Base-by-base conservation (phyloP, 2,329 filamentous ascomycete genomes). In the Fusarium sp. region DNA sequence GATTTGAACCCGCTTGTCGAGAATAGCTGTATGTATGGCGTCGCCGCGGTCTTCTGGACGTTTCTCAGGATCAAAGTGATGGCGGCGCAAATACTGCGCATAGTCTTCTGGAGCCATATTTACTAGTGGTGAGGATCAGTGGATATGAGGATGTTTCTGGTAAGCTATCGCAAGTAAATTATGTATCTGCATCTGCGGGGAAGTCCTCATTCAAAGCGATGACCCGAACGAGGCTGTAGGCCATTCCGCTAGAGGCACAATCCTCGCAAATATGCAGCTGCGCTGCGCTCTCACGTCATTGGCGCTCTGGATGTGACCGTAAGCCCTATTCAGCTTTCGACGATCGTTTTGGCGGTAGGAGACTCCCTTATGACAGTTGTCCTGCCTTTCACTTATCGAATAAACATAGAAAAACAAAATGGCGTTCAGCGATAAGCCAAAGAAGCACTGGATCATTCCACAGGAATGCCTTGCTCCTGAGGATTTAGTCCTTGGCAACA, bases 361-460 rank as follows among this genome's bases (percentile, higher is more conserved):
- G 15, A n/a, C 17, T 54, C 44, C 22, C 45, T 55, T 26, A 44
- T 54, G 15, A 11, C 18, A n/a, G 3, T 13, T 15, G 11, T 20
- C 15, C 28, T 31, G 13, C 9, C 20, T 28, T 18, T n/a, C 22
- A 4, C 9, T 6, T 15, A n/a, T 7, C 14, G 15, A 38, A 33
- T 26, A 5, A 13, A 9, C 34, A 4, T 33, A 18, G 3, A 22
- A 51, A 6, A 26, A 17, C 39, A 39, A 20, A 15, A 68, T 66
- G 65, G 28, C 62, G 14, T 66, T 68, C 39, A 48, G 39, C 6
- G 60, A 66, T 20, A 62, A 42, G 44, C 31, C 51, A 7, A 68
- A 63, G 40, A 68, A 61, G 28, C 46, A 68, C 40, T 68, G 65
- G 65, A 68, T 68, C 8, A 52, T 68, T 38, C 62, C 65, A 14